Evolutionary conservation across 192 early-diverging fungal genomes (phyloP), one percentile per base, ranked within the genome.

Genomic region (Umbelopsis ramanniana): DNA sequence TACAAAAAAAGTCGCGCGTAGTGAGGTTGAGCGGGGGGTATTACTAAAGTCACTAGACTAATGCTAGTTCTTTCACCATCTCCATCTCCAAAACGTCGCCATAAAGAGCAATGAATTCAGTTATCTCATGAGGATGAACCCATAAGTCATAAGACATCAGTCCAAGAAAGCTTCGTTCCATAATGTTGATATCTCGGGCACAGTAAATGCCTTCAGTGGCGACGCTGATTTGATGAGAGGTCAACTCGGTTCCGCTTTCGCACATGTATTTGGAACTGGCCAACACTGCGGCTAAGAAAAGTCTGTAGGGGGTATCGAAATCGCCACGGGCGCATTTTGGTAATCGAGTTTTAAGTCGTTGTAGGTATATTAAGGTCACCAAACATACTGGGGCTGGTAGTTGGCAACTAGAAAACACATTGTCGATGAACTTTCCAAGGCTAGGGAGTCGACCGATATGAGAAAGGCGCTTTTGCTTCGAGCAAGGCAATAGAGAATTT

Each of bases 231-330:
- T 66, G 26, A 66, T 74, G n/a, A 63, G 37, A 78, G 60, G 22
- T 78, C 77, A 48, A 72, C 67, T 43, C 73, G 75, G 55, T 79
- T 55, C 53, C 78, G 72, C 19, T 79, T 69, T 87, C 85, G 14
- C 70, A 76, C 38, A 83, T 52, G 82, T 85, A 90, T 81, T 92
- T 92, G 71, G 84, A 84, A 4, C 87, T 86, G 6, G 89, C 79
- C 67, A 92, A 74, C 50, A 92, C 72, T 6, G 90, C 82, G 0
- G 87, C 86, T 60, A 92, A 68, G 55, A 92, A 89, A n/a, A 92
- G 86, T 57, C 86, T 78, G 72, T 88, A 89, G 6, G 90, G 90
- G 4, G 90, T 90, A 67, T 89, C 90, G 14, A 76, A 74, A 52
- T 83, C 84, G 2, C 88, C 89, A 26, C 83, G 82, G 29, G 90